Base-by-base conservation (phyloP, 139 green algal species). In the Klebsormidium nitens region DNA sequence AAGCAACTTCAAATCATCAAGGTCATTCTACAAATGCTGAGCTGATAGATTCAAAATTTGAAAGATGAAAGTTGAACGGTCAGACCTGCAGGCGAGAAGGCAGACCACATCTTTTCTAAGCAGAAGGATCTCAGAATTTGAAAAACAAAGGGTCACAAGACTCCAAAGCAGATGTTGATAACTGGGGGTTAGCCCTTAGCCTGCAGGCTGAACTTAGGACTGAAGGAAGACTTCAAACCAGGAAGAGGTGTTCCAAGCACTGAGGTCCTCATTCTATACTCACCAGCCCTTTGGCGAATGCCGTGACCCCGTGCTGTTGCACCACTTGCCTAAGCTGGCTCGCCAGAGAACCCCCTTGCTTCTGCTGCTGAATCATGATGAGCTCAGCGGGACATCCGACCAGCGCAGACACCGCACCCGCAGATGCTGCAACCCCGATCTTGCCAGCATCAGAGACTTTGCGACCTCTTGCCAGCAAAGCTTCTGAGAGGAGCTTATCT, bases 311-410 rank as follows among this genome's bases (percentile, higher is more conserved):
- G 59, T 75, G 35, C 56, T 58, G 34, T 8, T 29, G 26, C 1
- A 71, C 35, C n/a, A 69, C 47, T 19, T 48, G 28, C 50, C 26
- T 26, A 31, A 36, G 28, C 34, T 36, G 39, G 2, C 17, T 8
- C 0, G 23, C 26, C 3, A 75, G 35, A 19, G 68, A 59, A 1
- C 57, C 57, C n/a, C 69, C 69, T 26, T 23, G 19, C 62, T 77
- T 73, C 62, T 81, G 75, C 75, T 81, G 75, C 70, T 81, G 75
- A 37, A 81, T 81, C 71, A 81, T 81, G 6, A 81, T 17, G 23
- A 81, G 68, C 75, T 81, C 75, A 3, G 71, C 60, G 5, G 75
- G 75, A 6, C 64, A 31, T 11, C 60, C 71, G 29, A 81, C 75
- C 4, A 80, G 44, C 6, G 26, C 71, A 2, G 75, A 76, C 23